Base-by-base conservation (phyloP, 768 basidiomycete genomes). In the Lactifluus echinatus region DNA sequence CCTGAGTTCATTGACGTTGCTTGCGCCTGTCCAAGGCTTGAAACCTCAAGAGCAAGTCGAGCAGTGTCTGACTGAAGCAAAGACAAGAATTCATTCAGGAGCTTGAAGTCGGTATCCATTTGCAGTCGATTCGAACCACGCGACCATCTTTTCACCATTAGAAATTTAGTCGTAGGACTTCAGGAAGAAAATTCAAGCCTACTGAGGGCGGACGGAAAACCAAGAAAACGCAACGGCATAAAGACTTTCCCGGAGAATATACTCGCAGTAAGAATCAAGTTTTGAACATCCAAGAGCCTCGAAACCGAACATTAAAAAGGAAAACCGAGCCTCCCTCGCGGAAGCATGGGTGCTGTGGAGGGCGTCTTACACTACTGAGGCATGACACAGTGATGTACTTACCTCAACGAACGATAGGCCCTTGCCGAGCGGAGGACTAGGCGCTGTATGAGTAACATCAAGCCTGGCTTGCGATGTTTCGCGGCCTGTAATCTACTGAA, bases 131-230 rank as follows among this genome's bases (percentile, higher is more conserved):
- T 91, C 24, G 90, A 88, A n/a, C 95, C 96, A 68, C 85, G 96
- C 4, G 94, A 87, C 94, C 95, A 98, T 65, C 94, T 97, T 64
- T 1, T 15, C 28, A 11, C 11, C 26, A 11, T 45, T 17, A 49
- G 59, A 19, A 43, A 29, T 47, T n/a, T 6, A 26, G 3, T 43
- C 8, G 23, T 29, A 2, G 15, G 24, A 31, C n/a, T n/a, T 4
- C 17, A 6, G 10, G 42, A 50, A 37, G 31, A 3, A 36, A 43
- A 34, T 29, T 15, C 34, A 14, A 8, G 65, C 90, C 70, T 69
- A 96, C 94, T 93, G 92, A 8, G 93, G 87, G n/a, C 87, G 80
- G 47, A 86, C 80, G n/a, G 86, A 74, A 72, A 98, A 99, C 96
- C 95, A 98, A 3, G 84, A 80, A 64, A 91, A 90, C 2, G 92